Evolutionary conservation across 2,329 filamentous ascomycete genomes (phyloP), one percentile per base, ranked within the genome.

Genomic region (Biscogniauxia marginata): DNA sequence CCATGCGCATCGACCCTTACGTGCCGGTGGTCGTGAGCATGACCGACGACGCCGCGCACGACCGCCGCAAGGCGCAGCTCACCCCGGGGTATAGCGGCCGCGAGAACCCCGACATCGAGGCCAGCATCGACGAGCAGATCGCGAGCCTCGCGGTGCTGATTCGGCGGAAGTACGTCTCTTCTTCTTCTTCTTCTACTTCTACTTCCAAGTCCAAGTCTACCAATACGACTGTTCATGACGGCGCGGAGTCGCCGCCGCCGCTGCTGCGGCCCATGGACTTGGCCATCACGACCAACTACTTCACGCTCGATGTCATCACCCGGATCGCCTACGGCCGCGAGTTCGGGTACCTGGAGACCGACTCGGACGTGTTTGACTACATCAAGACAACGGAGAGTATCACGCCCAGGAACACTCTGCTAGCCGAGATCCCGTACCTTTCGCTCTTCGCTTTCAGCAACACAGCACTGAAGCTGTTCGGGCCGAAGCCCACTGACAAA

Each of bases 11-110:
- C 16, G 52, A 63, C 8, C 63, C 63, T 0, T 73, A 77, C 7
- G 72, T 77, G n/a, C 77, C 84, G 58, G 83, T 80, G 54, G 73
- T 85, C 54, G 74, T 84, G 59, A 80, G 75, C 9, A 70, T 76
- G 22, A 72, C 73, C 44, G 74, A 82, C 58, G 76, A 75, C 46
- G 70, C 69, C 18, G 68, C 65, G 22, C 80, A 83, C 61, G 70
- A 71, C 11, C 64, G 66, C 19, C 45, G 63, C 21, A 69, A 69
- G 57, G 58, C 64, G 2, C 59, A 60, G 34, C 62, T 58, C 2
- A 55, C 58, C 4, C 46, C 53, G 8, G 66, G 47, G 2, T 67
- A 66, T 20, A 57, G 54, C 18, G 64, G 65, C 13, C 53, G 60
- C 3, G 66, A 67, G 51, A 57, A 54, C 8, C 56, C 61, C 1